Evolutionary conservation across 2,329 filamentous ascomycete species (phyloP), one percentile per base, ranked within the genome.

Genomic region (Elsinoe australis): DNA sequence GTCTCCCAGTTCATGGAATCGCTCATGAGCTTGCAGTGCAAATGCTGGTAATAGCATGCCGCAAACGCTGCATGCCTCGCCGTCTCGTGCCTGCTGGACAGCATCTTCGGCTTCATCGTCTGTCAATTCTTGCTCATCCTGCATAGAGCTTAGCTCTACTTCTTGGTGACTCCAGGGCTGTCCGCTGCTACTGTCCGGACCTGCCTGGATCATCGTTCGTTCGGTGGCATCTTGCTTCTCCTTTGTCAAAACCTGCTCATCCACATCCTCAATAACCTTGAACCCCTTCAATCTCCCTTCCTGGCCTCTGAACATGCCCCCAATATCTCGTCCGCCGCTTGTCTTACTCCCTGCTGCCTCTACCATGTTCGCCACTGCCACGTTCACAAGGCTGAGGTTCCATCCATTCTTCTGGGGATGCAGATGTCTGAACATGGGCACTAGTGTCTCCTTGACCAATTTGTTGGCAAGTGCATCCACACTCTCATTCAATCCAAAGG

Each of bases 341-440:
- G 63, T 66, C 55, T 63, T 71, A 47, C 65, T 67, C 19, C 70
- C 67, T 18, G 67, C 70, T 3, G 65, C 63, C 52, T 71, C 67
- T 5, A 59, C 74, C 82, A 96, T 90, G 61, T 95, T 94, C 10
- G 85, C 84, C 5, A 86, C 88, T 36, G 87, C 89, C 17, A 96
- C 70, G 55, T 95, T 96, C 51, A 96, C 71, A 45, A 96, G 69
- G 54, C 84, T 85, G 14, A 95, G 65, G 55, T 90, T 85, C 84
- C 86, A 94, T 1, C 78, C 80, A 6, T 72, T 68, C 53, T 74
- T 77, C 52, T 84, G 80, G 0, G 80, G 74, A 54, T 90, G 83
- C 9, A 95, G 70, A 52, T 79, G 81, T 10, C 80, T 78, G 59
- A 95, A 87, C 62, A 94, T 76, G 0, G 79, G 78, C 2, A 88